These are phyloP conservation scores for Paraphoma chrysanthemicola DNA, from an alignment of 2,329 filamentous ascomycete genomes.

Conservation along the genomic window DNA sequence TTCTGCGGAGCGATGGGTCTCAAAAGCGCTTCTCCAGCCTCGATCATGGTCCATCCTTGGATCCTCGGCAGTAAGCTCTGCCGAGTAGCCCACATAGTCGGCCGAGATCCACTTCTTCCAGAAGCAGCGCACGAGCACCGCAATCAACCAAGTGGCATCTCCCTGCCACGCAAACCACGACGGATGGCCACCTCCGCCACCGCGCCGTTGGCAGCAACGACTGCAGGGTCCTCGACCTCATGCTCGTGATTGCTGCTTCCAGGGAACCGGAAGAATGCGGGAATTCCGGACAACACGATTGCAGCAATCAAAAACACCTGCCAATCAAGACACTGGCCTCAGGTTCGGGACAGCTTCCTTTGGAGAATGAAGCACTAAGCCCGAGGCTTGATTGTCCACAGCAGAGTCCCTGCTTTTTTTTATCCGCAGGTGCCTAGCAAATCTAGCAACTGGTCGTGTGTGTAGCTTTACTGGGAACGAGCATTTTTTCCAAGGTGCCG, in stretches of 20 bases:
- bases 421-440: no score
- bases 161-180: constrained; percentile 3
- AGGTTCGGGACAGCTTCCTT: background rate
- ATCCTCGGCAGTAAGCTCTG: constrained; percentile 5
- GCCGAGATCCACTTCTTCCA: constrained; percentile 21
- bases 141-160: constrained; percentile 12
- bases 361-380: constrained; percentile 8
- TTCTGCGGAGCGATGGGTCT: background rate
- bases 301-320: constrained; percentile 3
- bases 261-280: constrained; percentile 17
- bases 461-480: no score
- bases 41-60: background rate
- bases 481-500: constrained; percentile 13
- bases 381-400: constrained; percentile 5
- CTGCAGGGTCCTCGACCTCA: constrained; percentile 28
- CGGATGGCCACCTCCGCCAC: constrained; percentile 9
- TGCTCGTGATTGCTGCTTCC: constrained; percentile 8
- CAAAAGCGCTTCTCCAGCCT: constrained; percentile 8
- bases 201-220: constrained; percentile 13
- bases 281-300: constrained; percentile 15
- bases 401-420: no score
- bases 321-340: background rate
- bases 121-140: constrained; percentile 25
- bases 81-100: constrained; percentile 14
- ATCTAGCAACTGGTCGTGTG: constrained; percentile 8